Percentiles rank a stretch among this genome's conserved stretches.
These are phyloP conservation scores for Akebia trifoliata DNA, from an alignment of 164 flowering plant species.

Conservation along the genomic window DNA sequence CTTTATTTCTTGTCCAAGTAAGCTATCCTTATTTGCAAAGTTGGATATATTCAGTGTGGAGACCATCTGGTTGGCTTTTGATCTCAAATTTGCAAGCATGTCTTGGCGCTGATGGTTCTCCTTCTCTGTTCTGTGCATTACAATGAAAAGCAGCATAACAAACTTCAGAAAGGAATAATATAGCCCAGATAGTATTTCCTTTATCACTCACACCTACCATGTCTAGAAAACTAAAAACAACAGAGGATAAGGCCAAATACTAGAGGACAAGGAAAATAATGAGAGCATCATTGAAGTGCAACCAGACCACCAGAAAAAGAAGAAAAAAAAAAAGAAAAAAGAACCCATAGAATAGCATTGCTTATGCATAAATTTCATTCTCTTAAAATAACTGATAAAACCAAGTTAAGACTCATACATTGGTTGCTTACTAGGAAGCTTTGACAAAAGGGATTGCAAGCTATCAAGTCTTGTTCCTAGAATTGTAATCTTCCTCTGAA, in stretches of 20 bases:
- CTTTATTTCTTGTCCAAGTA: slow-evolving; percentile 75
- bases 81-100: slow-evolving; percentile 67
- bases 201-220: no score
- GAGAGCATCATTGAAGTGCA: no score
- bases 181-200: no score
- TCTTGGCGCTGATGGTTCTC: slow-evolving; percentile 85
- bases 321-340: no score
- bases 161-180: not conserved
- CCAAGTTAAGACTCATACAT: slow-evolving; percentile 42
- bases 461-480: slow-evolving; percentile 80
- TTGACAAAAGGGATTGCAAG: slow-evolving; percentile 63
- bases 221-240: no score
- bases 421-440: slow-evolving; percentile 70
- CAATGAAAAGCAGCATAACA: not conserved
- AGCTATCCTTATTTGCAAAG: slow-evolving; percentile 71
- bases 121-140: slow-evolving; percentile 63
- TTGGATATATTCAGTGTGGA: slow-evolving; percentile 77
- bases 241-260: no score
- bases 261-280: no score
- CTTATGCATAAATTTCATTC: no score
- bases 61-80: slow-evolving; percentile 79
- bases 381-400: not conserved
- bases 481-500: slow-evolving; percentile 78
- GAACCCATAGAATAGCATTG: no score
- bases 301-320: no score